Conservation (phyloP, 768 basidiomycete species). For the Collybia sp. region DNA sequence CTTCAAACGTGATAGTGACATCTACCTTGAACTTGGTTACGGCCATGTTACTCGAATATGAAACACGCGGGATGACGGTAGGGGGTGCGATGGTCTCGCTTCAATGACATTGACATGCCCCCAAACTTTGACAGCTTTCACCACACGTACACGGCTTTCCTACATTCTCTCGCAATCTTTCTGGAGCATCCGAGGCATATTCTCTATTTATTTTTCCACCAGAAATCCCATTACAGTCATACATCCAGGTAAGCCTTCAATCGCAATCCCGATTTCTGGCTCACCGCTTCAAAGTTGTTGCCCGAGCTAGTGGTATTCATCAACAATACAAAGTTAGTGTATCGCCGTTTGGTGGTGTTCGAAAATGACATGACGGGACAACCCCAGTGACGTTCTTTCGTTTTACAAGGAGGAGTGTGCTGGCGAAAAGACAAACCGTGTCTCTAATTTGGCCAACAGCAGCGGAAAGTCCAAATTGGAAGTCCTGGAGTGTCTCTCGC, state of each 20-base stretch:
- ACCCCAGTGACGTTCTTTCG: conserved; percentile 7
- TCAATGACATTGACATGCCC: neutral
- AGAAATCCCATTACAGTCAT: conserved; percentile 11
- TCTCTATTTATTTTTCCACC: conserved; percentile 24
- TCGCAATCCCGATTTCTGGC: neutral
- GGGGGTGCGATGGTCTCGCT: neutral
- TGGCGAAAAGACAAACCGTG: conserved; percentile 3
- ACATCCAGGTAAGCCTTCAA: neutral
- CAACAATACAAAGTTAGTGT: conserved; percentile 5
- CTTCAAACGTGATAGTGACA: conserved; percentile 23
- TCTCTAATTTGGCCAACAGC: conserved; percentile 5
- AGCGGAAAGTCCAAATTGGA: conserved; percentile 3
- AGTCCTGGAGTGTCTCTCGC: conserved; percentile 1
- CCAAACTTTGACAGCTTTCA: neutral
- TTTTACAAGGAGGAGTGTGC: conserved; percentile 8
- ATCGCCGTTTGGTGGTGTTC: neutral
- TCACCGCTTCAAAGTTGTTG: neutral
- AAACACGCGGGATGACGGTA: conserved; percentile 21
- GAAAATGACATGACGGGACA: conserved; percentile 13
- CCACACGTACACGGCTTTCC: conserved; percentile 5
- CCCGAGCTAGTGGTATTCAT: conserved; percentile 6
- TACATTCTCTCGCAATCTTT: conserved; percentile 8
- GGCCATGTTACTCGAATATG: conserved; percentile 23
- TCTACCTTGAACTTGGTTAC: conserved; percentile 24
- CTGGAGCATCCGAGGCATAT: conserved; percentile 24